Evolutionary conservation across 768 basidiomycete genomes (phyloP).

Genomic region (Auriscalpium microsporum): DNA sequence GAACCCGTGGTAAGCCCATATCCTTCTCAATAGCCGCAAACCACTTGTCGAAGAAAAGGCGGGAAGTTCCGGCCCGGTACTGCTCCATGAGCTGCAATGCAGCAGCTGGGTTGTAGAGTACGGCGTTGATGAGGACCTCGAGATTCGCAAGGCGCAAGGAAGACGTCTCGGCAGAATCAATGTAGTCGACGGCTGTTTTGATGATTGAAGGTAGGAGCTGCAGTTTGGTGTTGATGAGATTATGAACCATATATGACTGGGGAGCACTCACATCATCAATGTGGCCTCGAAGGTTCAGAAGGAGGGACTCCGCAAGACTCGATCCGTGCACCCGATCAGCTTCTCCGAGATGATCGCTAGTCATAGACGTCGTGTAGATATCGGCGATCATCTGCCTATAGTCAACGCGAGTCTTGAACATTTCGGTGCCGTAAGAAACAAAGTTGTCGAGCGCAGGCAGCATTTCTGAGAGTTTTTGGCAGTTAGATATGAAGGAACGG

Average conservation of each 20-base stretch:
- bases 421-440: slow-evolving; percentile 71
- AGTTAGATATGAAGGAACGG: not conserved
- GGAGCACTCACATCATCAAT: slow-evolving; percentile 60
- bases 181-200: slow-evolving; percentile 45
- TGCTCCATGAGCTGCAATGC: slow-evolving; percentile 69
- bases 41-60: slow-evolving; percentile 80
- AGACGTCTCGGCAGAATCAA: slow-evolving; percentile 55
- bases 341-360: slow-evolving; percentile 66
- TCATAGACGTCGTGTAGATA: slow-evolving; percentile 72
- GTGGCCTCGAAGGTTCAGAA: slow-evolving; percentile 71
- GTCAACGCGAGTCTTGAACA: slow-evolving; percentile 62
- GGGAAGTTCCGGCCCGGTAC: slow-evolving; percentile 48
- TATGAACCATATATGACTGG: not conserved
- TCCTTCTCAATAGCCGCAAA: slow-evolving; percentile 60
- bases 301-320: slow-evolving; percentile 74
- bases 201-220: slow-evolving; percentile 63
- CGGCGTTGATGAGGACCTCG: slow-evolving; percentile 73
- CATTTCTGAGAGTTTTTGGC: slow-evolving; percentile 49
- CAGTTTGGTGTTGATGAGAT: not conserved
- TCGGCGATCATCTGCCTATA: slow-evolving; percentile 78
- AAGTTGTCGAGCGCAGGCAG: slow-evolving; percentile 84
- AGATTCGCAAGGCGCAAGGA: slow-evolving; percentile 69
- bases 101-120: slow-evolving; percentile 77
- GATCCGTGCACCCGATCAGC: slow-evolving; percentile 78
- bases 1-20: slow-evolving; percentile 66